Percentiles rank a stretch among this genome's conserved stretches.
phyloP scores from a whole-genome alignment of 192 early-diverging fungal genomes.

The Entophlyctis luteolus region DNA sequence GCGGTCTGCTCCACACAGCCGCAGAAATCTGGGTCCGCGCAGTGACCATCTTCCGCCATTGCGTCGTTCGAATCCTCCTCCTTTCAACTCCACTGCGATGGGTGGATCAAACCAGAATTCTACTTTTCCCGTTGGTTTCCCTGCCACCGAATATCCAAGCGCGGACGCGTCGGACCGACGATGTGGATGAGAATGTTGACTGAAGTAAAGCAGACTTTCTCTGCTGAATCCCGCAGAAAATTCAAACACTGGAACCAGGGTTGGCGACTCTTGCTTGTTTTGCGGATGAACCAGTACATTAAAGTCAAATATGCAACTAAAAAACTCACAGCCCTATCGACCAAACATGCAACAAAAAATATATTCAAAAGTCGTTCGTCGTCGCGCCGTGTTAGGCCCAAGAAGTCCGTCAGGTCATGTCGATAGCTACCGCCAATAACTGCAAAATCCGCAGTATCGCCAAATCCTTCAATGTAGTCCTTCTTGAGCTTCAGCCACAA shows the following conservation, averaged over 20 bases:
- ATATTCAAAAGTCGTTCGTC: background rate
- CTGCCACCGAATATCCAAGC: background rate
- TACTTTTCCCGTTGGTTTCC: background rate
- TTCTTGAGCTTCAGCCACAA: conserved; percentile 25
- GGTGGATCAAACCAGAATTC: conserved; percentile 17
- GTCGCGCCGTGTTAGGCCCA: conserved; percentile 11
- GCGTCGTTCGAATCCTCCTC: conserved; percentile 12
- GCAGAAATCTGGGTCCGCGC: conserved; percentile 9
- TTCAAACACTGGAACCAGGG: background rate
- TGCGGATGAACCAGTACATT: background rate
- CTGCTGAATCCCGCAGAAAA: conserved; percentile 11
- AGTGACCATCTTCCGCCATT: conserved; percentile 4
- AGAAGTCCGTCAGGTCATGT: conserved; percentile 14
- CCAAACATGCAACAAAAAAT: background rate
- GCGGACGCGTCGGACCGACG: background rate
- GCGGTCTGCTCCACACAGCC: conserved; percentile 1
- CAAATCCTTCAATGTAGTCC: conserved; percentile 24
- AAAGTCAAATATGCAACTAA: background rate
- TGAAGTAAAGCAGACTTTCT: background rate
- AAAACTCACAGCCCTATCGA: background rate
- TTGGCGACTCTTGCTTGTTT: background rate
- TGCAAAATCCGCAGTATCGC: conserved; percentile 17
- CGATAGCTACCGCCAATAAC: conserved; percentile 14
- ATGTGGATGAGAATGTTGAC: background rate
- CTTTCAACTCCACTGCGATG: conserved; percentile 10